Evolutionary conservation across 192 early-diverging fungal species (phyloP).

Genomic region (Podila clonocystis): DNA sequence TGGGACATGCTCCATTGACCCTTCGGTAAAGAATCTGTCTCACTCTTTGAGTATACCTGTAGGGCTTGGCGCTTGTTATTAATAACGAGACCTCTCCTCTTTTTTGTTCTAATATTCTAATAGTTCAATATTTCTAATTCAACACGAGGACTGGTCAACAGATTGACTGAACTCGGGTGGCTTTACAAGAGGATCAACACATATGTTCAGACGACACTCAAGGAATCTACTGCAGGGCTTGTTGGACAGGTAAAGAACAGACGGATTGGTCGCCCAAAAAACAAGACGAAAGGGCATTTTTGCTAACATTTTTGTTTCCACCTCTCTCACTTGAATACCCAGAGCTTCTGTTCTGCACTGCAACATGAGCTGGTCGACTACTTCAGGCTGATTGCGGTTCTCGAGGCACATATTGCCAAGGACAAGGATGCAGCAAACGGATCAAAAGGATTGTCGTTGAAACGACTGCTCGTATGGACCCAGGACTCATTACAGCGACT

Average conservation of each 20-base stretch:
- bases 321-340: constrained; percentile 32
- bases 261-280: neutral
- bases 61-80: neutral
- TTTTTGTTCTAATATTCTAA: constrained; percentile 12
- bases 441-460: constrained; percentile 77
- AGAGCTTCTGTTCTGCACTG: constrained; percentile 86
- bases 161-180: constrained; percentile 83
- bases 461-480: constrained; percentile 88
- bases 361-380: constrained; percentile 86
- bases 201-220: constrained; percentile 59
- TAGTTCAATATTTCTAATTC: constrained; percentile 67
- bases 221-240: constrained; percentile 46
- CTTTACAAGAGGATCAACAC: constrained; percentile 72
- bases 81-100: neutral
- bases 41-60: neutral
- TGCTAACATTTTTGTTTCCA: constrained; percentile 9
- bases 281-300: neutral
- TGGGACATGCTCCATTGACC: constrained; percentile 64
- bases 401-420: constrained; percentile 81
- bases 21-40: constrained; percentile 49
- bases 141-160: constrained; percentile 68
- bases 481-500: constrained; percentile 81
- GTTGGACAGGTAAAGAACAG: constrained; percentile 23
- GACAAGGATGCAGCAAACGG: constrained; percentile 52
- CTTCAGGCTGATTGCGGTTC: constrained; percentile 84